phyloP scores from a whole-genome alignment of 306 rosid species.

The Glycine latifolia region DNA sequence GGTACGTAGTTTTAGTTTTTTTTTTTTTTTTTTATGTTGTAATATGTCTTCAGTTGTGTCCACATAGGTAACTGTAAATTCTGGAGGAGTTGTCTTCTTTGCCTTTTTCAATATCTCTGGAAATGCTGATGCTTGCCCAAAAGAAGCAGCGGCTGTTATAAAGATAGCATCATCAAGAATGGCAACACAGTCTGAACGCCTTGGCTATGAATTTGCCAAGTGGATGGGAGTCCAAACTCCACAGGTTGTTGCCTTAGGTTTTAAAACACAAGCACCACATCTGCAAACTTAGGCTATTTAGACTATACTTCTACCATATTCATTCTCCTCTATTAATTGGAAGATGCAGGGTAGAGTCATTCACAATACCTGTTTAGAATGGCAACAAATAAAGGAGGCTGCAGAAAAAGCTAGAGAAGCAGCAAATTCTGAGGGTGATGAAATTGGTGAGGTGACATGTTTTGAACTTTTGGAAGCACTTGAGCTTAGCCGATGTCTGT shows the following conservation, averaged over 20 bases:
- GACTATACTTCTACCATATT: slow-evolving; percentile 3
- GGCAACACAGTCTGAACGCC: slow-evolving; percentile 98
- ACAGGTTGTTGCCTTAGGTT: slow-evolving; percentile 63
- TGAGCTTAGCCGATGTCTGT: slow-evolving; percentile 90
- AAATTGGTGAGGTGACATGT: slow-evolving; percentile 84
- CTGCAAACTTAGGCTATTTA: slow-evolving; percentile 37
- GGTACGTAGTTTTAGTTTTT: no score
- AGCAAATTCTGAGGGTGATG: slow-evolving; percentile 77
- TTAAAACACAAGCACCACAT: slow-evolving; percentile 17
- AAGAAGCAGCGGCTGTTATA: slow-evolving; percentile 92
- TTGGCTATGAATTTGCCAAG: slow-evolving; percentile 95
- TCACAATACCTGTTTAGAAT: slow-evolving; percentile 81
- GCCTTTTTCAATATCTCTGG: slow-evolving; percentile 71
- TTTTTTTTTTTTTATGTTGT: slow-evolving; percentile 18
- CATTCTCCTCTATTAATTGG: slow-evolving; percentile 42
- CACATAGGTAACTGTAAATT: slow-evolving; percentile 90
- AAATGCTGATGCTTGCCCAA: slow-evolving; percentile 56
- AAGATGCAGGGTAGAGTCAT: slow-evolving; percentile 82
- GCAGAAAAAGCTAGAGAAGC: slow-evolving; percentile 82
- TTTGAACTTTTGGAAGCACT: slow-evolving; percentile 97
- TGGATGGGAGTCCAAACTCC: slow-evolving; percentile 93
- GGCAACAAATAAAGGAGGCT: slow-evolving; percentile 95
- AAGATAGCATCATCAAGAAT: slow-evolving; percentile 96
- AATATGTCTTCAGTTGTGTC: slow-evolving; percentile 51
- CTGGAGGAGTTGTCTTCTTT: slow-evolving; percentile 99